phyloP scores from a whole-genome alignment of 2,329 filamentous ascomycete genomes.

The Harringtonia aguacate region DNA sequence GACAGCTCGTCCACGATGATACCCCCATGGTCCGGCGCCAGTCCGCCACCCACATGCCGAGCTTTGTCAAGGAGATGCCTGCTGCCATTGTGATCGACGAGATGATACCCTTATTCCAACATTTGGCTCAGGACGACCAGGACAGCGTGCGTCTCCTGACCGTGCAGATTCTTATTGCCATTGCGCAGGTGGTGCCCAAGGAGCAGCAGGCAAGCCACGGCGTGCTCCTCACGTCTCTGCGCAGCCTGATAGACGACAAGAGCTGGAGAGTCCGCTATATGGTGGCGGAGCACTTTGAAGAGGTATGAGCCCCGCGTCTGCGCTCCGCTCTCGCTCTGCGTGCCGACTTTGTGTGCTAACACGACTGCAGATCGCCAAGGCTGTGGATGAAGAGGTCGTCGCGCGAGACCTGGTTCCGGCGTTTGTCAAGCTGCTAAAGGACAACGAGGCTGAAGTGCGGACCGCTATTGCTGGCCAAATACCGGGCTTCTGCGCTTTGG shows the following conservation, averaged over 20 bases:
- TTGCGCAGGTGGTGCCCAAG: constrained; percentile 94
- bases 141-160: constrained; percentile 94
- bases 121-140: constrained; percentile 91
- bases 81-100: constrained; percentile 87
- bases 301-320: constrained; percentile 48
- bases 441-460: constrained; percentile 93
- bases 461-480: constrained; percentile 97
- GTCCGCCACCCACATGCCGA: constrained; percentile 89
- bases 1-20: constrained; percentile 90
- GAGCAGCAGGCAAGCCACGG: constrained; percentile 96
- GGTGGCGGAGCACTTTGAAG: constrained; percentile 97
- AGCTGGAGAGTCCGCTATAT: constrained; percentile 99
- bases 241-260: constrained; percentile 95
- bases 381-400: constrained; percentile 94
- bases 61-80: constrained; percentile 96
- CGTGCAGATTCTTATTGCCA: constrained; percentile 90
- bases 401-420: constrained; percentile 88
- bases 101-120: constrained; percentile 98
- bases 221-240: constrained; percentile 78
- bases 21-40: constrained; percentile 98
- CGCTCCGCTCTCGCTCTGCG: background rate
- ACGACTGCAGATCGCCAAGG: constrained; percentile 73
- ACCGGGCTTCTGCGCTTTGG: constrained; percentile 85
- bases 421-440: constrained; percentile 95
- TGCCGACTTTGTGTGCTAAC: background rate